Evolutionary conservation across 371 early-diverging fungal genomes (phyloP).

Genomic region (Mycotypha africana): DNA sequence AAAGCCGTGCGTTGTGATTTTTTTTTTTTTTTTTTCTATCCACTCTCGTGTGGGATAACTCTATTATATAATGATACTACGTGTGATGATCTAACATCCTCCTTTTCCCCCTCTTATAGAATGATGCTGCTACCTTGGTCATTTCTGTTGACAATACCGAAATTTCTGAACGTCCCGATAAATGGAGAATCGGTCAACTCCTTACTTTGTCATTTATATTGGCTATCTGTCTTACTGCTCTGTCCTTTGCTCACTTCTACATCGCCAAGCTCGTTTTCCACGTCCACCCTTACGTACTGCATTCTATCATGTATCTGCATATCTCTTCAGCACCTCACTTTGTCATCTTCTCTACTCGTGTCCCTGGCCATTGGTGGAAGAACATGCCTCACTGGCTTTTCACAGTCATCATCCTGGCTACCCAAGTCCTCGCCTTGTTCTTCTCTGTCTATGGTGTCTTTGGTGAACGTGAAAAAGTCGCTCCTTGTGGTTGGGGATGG

Average conservation of each 20-base stretch:
- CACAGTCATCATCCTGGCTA: constrained; percentile 69
- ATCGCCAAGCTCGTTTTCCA: constrained; percentile 64
- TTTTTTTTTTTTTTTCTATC: no score
- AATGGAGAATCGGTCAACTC: constrained; percentile 90
- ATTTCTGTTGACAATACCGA: constrained; percentile 89
- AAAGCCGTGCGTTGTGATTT: no score
- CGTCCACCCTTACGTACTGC: constrained; percentile 40
- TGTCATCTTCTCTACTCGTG: constrained; percentile 87
- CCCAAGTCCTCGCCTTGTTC: constrained; percentile 84
- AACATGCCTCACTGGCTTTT: constrained; percentile 21
- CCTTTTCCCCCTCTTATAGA: no score
- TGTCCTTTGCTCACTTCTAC: constrained; percentile 84
- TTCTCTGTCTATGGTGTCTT: constrained; percentile 78
- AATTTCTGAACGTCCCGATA: constrained; percentile 83
- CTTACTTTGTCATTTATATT: constrained; percentile 73
- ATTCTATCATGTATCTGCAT: constrained; percentile 88
- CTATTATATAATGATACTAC: no score
- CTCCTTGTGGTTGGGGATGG: constrained; percentile 51
- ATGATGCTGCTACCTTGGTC: constrained; percentile 90
- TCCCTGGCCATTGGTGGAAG: constrained; percentile 82
- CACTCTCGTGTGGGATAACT: no score
- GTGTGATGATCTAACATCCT: no score
- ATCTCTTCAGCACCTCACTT: constrained; percentile 90
- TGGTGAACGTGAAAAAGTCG: constrained; percentile 36
- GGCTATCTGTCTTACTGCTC: constrained; percentile 63